Conservation (phyloP, 2,329 filamentous ascomycete genomes). For the Graphilbum sp. region DNA sequence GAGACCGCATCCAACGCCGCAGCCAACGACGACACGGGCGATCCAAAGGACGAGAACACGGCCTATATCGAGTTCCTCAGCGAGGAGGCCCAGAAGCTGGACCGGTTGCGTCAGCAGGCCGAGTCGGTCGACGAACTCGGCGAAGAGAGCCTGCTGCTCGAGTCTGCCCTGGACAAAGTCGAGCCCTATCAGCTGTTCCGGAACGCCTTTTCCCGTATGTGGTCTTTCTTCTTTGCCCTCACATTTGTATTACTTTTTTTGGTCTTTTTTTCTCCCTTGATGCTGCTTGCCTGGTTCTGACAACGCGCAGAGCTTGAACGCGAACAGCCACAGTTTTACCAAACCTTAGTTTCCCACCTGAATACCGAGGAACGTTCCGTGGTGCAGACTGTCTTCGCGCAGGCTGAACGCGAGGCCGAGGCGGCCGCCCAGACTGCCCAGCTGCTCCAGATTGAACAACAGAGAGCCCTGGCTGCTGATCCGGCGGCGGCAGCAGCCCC, state of each 20-base stretch:
- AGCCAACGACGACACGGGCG: slow-evolving; percentile 42
- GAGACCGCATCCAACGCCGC: no score
- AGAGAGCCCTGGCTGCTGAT: slow-evolving; percentile 13
- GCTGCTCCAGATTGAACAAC: slow-evolving; percentile 10
- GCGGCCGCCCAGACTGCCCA: not conserved
- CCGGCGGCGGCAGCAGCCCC: slow-evolving; percentile 8
- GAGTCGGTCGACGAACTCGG: slow-evolving; percentile 76
- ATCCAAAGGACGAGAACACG: slow-evolving; percentile 71
- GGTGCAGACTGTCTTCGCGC: slow-evolving; percentile 60
- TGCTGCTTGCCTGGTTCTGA: no score
- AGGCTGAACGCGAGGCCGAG: slow-evolving; percentile 31
- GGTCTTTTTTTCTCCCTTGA: no score
- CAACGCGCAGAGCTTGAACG: slow-evolving; percentile 51
- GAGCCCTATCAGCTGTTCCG: slow-evolving; percentile 90
- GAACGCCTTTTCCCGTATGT: slow-evolving; percentile 64
- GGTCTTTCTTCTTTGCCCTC: no score
- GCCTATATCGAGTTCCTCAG: slow-evolving; percentile 94
- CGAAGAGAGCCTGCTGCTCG: slow-evolving; percentile 81
- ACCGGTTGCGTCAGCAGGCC: slow-evolving; percentile 44
- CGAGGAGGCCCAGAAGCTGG: slow-evolving; percentile 81
- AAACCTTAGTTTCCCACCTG: slow-evolving; percentile 61
- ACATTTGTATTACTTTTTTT: no score
- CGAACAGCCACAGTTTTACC: slow-evolving; percentile 80
- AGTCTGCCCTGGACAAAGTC: slow-evolving; percentile 85
- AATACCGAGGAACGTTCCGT: slow-evolving; percentile 66